Percentiles rank a stretch among this genome's conserved stretches.
Conservation (phyloP, 768 basidiomycete species). For the Gloeopeniophorella convolvens region DNA sequence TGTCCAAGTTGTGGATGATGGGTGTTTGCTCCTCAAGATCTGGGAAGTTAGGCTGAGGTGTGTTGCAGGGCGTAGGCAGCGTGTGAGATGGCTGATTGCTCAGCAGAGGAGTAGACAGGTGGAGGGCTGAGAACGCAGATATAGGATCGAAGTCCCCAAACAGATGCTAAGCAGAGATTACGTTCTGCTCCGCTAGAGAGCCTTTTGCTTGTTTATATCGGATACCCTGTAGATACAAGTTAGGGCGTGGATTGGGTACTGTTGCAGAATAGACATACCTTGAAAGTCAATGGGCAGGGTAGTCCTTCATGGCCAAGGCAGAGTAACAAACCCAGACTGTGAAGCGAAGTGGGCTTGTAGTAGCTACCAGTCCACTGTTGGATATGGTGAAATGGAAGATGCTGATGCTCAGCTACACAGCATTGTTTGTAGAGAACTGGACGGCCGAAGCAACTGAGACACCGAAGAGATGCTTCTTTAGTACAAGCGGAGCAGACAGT, state of each 20-base stretch:
- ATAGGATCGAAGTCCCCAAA: too few species aligned
- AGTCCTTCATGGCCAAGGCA: background rate
- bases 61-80: too few species aligned
- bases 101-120: too few species aligned
- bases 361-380: background rate
- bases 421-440: background rate
- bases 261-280: too few species aligned
- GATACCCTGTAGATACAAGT: background rate
- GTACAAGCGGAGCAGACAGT: background rate
- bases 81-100: too few species aligned
- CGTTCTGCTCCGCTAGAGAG: too few species aligned
- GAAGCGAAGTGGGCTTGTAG: background rate
- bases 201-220: background rate
- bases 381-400: background rate
- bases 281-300: background rate
- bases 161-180: too few species aligned
- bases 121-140: too few species aligned
- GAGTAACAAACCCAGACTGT: background rate
- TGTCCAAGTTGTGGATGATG: too few species aligned
- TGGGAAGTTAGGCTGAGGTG: too few species aligned
- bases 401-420: background rate
- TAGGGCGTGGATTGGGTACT: background rate
- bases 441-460: background rate
- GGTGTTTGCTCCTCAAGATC: too few species aligned
- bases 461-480: background rate